These are phyloP conservation scores for Leccinum rimulosum DNA, from an alignment of 768 basidiomycete species.

Conservation along the genomic window DNA sequence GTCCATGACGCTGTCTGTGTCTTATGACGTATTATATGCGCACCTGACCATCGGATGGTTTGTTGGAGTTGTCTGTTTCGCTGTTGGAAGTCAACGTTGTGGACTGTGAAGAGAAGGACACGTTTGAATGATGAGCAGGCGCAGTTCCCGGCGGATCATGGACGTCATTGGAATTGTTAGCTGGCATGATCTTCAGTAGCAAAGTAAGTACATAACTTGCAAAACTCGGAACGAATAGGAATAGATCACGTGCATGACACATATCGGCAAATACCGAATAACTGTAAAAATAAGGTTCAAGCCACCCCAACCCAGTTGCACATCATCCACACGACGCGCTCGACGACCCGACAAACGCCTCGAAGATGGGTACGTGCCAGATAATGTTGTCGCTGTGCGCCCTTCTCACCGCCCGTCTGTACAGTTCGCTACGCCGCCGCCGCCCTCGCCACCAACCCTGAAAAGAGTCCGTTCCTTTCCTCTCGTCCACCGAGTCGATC, in stretches of 20 bases:
- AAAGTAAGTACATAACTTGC: neutral
- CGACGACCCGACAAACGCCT: slow-evolving; percentile 44
- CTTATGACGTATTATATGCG: slow-evolving; percentile 3
- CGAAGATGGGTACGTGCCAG: slow-evolving; percentile 61
- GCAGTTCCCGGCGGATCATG: slow-evolving; percentile 24
- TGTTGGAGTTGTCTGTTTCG: slow-evolving; percentile 23
- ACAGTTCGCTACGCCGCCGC: slow-evolving; percentile 93
- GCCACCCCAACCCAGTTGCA: slow-evolving; percentile 22
- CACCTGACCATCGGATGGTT: slow-evolving; percentile 31
- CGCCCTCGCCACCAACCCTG: slow-evolving; percentile 84
- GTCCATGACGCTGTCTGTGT: slow-evolving; percentile 5
- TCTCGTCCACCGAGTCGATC: neutral
- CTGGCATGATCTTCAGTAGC: slow-evolving; percentile 22
- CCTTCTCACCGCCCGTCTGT: slow-evolving; percentile 17
- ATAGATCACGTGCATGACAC: neutral
- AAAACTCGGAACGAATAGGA: neutral
- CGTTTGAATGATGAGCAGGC: slow-evolving; percentile 24
- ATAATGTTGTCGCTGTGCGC: slow-evolving; percentile 7
- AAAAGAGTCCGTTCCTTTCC: slow-evolving; percentile 71
- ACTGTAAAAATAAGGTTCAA: slow-evolving; percentile 33
- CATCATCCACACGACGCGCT: slow-evolving; percentile 32
- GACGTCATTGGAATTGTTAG: slow-evolving; percentile 22
- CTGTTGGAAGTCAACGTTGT: slow-evolving; percentile 25
- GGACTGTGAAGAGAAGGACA: slow-evolving; percentile 31
- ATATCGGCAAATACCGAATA: slow-evolving; percentile 25